Evolutionary conservation across 2,329 filamentous ascomycete species (phyloP).

Genomic region (Diplodia sapinea): DNA sequence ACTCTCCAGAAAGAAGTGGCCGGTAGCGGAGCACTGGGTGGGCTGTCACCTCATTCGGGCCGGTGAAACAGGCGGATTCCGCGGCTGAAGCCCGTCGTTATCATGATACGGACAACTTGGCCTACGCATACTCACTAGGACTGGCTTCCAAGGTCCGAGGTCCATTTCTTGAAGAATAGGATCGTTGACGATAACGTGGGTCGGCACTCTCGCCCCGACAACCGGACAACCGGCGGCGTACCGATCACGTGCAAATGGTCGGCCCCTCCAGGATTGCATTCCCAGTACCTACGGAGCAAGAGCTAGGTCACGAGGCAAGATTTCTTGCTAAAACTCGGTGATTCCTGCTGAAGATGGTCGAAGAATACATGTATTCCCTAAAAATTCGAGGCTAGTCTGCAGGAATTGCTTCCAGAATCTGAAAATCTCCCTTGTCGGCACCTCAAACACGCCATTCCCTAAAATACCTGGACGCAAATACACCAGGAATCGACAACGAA

Average conservation of each 20-base stretch:
- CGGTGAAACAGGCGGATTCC: constrained; percentile 3
- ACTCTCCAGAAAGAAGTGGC: constrained; percentile 10
- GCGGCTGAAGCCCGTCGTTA: not conserved
- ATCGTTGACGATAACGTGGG: not conserved
- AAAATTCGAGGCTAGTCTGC: not conserved
- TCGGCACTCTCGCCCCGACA: not conserved
- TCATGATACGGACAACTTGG: not conserved
- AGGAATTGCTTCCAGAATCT: not conserved
- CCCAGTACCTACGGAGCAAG: not conserved
- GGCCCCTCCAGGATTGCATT: not conserved
- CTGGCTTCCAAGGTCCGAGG: not conserved
- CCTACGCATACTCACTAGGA: not conserved
- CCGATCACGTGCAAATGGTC: not conserved
- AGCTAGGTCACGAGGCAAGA: not conserved
- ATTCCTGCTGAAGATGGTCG: not conserved
- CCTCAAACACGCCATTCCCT: not conserved
- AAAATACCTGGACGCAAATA: too few species aligned
- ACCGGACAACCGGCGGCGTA: not conserved
- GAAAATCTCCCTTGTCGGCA: not conserved
- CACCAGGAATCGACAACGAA: too few species aligned
- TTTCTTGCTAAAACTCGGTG: not conserved
- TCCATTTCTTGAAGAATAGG: not conserved
- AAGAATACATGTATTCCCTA: not conserved
- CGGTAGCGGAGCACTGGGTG: constrained; percentile 8
- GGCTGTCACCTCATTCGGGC: constrained; percentile 19